Evolutionary conservation across 768 basidiomycete genomes (phyloP).

Genomic region (Mycena metata): DNA sequence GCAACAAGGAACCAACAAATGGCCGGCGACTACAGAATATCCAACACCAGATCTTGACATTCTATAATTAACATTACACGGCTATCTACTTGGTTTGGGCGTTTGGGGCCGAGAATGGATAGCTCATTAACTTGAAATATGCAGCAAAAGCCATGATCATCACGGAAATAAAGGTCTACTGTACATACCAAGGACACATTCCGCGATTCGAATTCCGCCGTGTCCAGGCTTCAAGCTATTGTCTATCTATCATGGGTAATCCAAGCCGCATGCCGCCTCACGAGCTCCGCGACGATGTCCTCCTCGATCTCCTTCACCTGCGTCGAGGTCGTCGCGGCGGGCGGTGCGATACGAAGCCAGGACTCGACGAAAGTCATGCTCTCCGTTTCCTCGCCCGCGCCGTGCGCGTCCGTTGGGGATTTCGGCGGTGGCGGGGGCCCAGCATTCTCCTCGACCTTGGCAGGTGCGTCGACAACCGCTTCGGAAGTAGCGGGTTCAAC

Average conservation of each 20-base stretch:
- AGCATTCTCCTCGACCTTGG: neutral
- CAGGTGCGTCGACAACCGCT: neutral
- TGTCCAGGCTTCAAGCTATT: neutral
- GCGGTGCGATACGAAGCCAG: constrained; percentile 71
- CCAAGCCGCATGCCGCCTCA: constrained; percentile 82
- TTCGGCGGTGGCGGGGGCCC: constrained; percentile 15
- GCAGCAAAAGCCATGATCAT: too few relatives aligned
- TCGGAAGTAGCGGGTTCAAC: neutral
- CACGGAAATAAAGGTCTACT: too few relatives aligned
- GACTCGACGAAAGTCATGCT: constrained; percentile 60
- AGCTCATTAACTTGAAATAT: too few relatives aligned
- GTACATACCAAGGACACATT: too few relatives aligned
- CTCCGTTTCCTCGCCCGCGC: constrained; percentile 2
- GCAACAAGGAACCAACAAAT: too few relatives aligned
- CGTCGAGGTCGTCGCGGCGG: constrained; percentile 46
- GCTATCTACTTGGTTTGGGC: too few relatives aligned
- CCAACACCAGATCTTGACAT: too few relatives aligned
- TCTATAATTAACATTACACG: too few relatives aligned
- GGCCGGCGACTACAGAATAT: too few relatives aligned
- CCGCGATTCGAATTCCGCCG: too few relatives aligned
- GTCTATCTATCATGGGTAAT: constrained; percentile 47
- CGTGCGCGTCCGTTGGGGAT: neutral
- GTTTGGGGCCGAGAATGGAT: too few relatives aligned
- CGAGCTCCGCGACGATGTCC: constrained; percentile 84
- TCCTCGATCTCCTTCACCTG: constrained; percentile 90